Conservation (phyloP, 1,284 basidiomycete genomes). For the Microbotryomycetes sp. region DNA sequence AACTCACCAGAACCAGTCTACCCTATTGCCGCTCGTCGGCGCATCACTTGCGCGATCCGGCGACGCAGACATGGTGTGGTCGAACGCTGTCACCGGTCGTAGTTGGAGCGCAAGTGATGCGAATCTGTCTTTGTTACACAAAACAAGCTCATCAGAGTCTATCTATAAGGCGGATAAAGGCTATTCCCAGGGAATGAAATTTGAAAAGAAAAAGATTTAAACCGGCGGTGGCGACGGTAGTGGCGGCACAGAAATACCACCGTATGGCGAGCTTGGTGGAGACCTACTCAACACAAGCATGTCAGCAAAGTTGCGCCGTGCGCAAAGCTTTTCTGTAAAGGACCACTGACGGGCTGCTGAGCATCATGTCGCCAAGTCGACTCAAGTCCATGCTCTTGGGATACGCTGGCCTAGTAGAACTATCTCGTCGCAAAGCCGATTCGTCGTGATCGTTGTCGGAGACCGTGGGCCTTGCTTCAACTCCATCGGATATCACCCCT, state of each 20-base stretch:
- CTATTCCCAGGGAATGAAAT: too few species aligned
- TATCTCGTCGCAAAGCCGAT: too few species aligned
- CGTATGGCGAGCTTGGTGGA: neutral
- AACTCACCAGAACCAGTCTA: neutral
- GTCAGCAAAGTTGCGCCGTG: neutral
- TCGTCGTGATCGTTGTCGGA: too few species aligned
- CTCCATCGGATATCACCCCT: neutral
- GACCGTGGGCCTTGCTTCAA: neutral
- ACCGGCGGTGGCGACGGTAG: neutral
- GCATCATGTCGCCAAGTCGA: neutral
- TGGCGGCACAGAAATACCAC: neutral
- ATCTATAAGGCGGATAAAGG: too few species aligned
- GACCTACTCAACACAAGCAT: neutral
- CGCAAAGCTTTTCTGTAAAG: neutral
- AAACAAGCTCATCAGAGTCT: too few species aligned
- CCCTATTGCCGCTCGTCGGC: neutral
- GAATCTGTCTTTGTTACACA: too few species aligned
- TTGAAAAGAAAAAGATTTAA: too few species aligned
- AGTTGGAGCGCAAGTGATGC: too few species aligned
- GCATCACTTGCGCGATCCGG: too few species aligned
- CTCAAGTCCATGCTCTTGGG: neutral
- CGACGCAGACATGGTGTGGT: too few species aligned
- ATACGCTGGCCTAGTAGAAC: neutral
- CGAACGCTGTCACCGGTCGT: too few species aligned
- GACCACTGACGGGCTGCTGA: neutral